These are phyloP conservation scores for Leccinum subgranulosum DNA, from an alignment of 768 basidiomycete genomes.

Conservation along the genomic window DNA sequence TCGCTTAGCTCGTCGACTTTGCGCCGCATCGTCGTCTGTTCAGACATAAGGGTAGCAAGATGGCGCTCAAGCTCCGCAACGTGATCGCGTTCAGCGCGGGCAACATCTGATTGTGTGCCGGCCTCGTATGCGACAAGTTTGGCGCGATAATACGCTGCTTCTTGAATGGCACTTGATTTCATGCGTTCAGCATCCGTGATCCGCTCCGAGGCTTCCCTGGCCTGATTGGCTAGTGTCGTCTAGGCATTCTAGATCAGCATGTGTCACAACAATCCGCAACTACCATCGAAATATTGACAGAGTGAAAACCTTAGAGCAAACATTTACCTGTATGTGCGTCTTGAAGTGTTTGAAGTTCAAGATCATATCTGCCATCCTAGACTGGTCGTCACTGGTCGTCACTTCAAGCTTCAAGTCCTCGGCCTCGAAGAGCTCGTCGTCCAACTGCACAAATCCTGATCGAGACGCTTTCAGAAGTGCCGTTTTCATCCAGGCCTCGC, in stretches of 20 bases:
- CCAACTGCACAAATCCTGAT: constrained; percentile 71
- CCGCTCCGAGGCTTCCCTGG: constrained; percentile 70
- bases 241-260: constrained; percentile 30
- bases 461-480: constrained; percentile 72
- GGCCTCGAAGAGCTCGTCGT: constrained; percentile 45
- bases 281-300: neutral
- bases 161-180: constrained; percentile 78
- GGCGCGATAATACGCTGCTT: constrained; percentile 93
- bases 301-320: neutral
- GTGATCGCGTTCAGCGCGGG: constrained; percentile 77
- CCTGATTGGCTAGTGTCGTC: constrained; percentile 75
- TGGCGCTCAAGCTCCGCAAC: constrained; percentile 70
- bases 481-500: constrained; percentile 84
- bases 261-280: neutral
- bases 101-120: constrained; percentile 58
- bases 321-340: constrained; percentile 77
- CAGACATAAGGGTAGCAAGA: constrained; percentile 56
- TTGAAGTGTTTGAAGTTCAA: constrained; percentile 86
- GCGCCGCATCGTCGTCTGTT: constrained; percentile 63
- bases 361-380: constrained; percentile 63
- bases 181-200: constrained; percentile 77
- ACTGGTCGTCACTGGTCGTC: constrained; percentile 40
- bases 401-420: constrained; percentile 34
- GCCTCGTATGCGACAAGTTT: constrained; percentile 87
- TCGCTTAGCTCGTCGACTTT: constrained; percentile 71